Base-by-base conservation (phyloP, 202 grass and related monocot genomes). In the Carex sylvatica region DNA sequence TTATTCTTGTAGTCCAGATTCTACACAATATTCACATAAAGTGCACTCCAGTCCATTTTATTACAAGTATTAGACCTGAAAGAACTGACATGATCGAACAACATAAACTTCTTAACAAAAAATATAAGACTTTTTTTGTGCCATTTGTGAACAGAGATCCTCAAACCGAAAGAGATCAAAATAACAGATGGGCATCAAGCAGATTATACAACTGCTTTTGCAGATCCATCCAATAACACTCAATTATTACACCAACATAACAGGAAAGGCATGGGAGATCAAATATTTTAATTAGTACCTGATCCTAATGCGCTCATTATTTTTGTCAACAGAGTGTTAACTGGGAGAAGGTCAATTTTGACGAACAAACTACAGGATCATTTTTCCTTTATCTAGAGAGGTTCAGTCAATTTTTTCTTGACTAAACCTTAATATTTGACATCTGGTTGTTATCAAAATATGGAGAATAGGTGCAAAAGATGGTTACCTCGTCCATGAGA, bases 401-500 rank as follows among this genome's bases (percentile, higher is more conserved):
- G 0, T 44, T 44, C 14, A 4, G 7, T 70, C 16, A 42, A 2
- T 42, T 70, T 8, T 20, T 70, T 42, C 18, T 70, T 14, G 6
- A 16, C 8, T 11, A 20, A 70, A 40, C 7, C 8, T 70, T 15
- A 4, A 31, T 47, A 28, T 6, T 65, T 68, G 2, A 16, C 13
- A 35, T 18, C 4, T 40, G 0, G 3, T 40, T 69, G 33, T 42
- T 52, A 80, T 53, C 72, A 55, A 62, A 24, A 62, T 62, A 2
- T 3, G 60, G 22, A 62, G 6, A 62, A 26, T 10, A 40, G 20
- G 20, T 26, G n/a, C 9, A 73, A 77, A 76, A 61, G 49, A 38
- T 80, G 4, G 86, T 74, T 78, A 95, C 95, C 95, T 98, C 95
- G 8, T 98, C 95, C 95, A 98, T 98, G 67, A 95, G 95, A 42